Percentiles rank a stretch among this genome's conserved stretches.
Conservation (phyloP, 179 eudicot genomes). For the Silene coronaria region DNA sequence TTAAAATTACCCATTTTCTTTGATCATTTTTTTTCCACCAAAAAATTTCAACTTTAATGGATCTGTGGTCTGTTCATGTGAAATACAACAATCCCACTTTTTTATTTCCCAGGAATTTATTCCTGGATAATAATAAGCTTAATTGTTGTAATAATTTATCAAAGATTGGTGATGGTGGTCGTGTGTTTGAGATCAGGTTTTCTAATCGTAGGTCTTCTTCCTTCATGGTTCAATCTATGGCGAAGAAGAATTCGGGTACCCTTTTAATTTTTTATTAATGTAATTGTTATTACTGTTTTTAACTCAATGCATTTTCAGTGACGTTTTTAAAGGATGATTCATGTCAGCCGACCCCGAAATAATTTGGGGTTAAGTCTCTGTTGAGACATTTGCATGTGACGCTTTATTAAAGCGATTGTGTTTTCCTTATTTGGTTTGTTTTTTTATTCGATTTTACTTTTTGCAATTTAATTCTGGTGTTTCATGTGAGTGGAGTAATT, state of each 20-base stretch:
- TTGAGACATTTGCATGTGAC: neutral
- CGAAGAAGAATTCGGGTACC: constrained; percentile 58
- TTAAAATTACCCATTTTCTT: too few relatives aligned
- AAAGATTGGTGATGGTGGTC: constrained; percentile 24
- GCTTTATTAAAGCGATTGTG: neutral
- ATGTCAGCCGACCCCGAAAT: too few relatives aligned
- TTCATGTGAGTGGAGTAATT: neutral
- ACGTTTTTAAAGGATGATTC: too few relatives aligned
- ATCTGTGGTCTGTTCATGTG: constrained; percentile 53
- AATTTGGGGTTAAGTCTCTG: too few relatives aligned
- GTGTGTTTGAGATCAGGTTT: constrained; percentile 33
- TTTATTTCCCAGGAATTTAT: constrained; percentile 25
- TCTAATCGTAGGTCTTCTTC: constrained; percentile 24
- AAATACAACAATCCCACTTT: constrained; percentile 34
- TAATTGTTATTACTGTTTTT: neutral
- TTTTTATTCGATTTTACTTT: neutral
- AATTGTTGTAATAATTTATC: constrained; percentile 26
- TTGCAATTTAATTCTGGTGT: neutral
- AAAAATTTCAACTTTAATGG: constrained; percentile 26
- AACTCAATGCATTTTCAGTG: neutral
- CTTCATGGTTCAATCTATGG: constrained; percentile 38
- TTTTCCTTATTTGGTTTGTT: neutral
- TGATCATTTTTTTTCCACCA: too few relatives aligned
- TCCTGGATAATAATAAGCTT: constrained; percentile 22
- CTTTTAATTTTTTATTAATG: neutral